phyloP scores from a whole-genome alignment of 768 basidiomycete genomes.

The Mycena alexandri region DNA sequence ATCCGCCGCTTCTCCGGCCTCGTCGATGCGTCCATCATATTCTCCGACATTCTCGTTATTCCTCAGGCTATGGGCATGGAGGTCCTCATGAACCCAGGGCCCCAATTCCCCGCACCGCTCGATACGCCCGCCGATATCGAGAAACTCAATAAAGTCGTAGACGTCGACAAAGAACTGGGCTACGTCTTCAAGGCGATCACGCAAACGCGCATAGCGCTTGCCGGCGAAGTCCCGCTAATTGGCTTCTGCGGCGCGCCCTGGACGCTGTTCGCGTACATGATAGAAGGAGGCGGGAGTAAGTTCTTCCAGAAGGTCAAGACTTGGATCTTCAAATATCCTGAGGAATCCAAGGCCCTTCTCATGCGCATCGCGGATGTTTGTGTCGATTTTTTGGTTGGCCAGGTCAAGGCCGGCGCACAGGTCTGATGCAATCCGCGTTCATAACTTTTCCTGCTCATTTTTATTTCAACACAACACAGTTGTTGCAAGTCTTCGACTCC shows the following conservation, averaged over 20 bases:
- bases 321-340: constrained; percentile 93
- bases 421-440: constrained; percentile 55
- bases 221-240: constrained; percentile 93
- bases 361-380: constrained; percentile 88
- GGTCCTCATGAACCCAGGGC: constrained; percentile 93
- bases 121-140: constrained; percentile 78
- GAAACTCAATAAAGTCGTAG: constrained; percentile 71
- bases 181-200: constrained; percentile 97
- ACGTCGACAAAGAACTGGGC: constrained; percentile 86
- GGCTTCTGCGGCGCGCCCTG: constrained; percentile 98
- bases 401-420: constrained; percentile 96
- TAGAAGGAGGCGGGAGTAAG: constrained; percentile 95
- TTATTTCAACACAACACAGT: constrained; percentile 55
- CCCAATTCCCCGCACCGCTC: constrained; percentile 90
- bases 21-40: constrained; percentile 97
- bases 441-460: constrained; percentile 16
- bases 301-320: constrained; percentile 92
- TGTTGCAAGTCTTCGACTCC: constrained; percentile 97
- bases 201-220: constrained; percentile 80
- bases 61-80: constrained; percentile 99
- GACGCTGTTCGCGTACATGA: constrained; percentile 99
- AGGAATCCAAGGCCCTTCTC: constrained; percentile 84
- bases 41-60: constrained; percentile 97
- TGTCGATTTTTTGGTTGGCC: constrained; percentile 90
- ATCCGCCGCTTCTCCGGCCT: constrained; percentile 89